Conservation (phyloP, 768 basidiomycete genomes). For the Tricholoma hemisulphureum region DNA sequence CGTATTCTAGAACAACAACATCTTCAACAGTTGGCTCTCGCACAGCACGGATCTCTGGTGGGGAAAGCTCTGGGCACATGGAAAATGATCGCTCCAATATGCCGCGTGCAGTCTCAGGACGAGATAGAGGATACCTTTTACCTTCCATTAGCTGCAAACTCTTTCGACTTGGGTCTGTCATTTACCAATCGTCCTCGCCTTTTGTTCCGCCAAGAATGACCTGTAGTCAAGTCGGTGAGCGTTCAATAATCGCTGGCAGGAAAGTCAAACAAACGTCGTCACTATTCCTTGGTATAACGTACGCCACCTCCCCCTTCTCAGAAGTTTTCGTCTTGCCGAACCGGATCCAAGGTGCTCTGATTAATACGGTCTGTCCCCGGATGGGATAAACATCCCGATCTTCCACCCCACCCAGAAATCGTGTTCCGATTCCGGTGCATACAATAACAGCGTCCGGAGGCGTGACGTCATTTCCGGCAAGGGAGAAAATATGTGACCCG, state of each 20-base stretch:
- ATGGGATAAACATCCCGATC: conserved; percentile 74
- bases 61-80: conserved; percentile 56
- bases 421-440: conserved; percentile 73
- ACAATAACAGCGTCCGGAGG: conserved; percentile 60
- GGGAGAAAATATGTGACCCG: conserved; percentile 40
- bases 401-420: conserved; percentile 76
- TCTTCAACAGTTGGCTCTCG: conserved; percentile 51
- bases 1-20: conserved; percentile 47
- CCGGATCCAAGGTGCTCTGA: conserved; percentile 67
- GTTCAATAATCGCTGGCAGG: too few relatives aligned
- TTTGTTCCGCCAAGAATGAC: conserved; percentile 65
- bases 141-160: background rate
- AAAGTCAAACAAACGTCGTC: conserved; percentile 43
- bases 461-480: conserved; percentile 12
- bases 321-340: conserved; percentile 50
- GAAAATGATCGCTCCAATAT: conserved; percentile 54
- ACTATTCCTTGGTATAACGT: conserved; percentile 61
- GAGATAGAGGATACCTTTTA: conserved; percentile 61
- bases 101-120: conserved; percentile 58
- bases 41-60: conserved; percentile 47
- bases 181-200: conserved; percentile 59
- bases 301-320: conserved; percentile 47
- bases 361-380: conserved; percentile 79
- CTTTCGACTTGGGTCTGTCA: background rate
- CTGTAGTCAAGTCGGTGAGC: conserved; percentile 17